Evolutionary conservation across 2,329 filamentous ascomycete species (phyloP).

Genomic region (Calycina herbarum): DNA sequence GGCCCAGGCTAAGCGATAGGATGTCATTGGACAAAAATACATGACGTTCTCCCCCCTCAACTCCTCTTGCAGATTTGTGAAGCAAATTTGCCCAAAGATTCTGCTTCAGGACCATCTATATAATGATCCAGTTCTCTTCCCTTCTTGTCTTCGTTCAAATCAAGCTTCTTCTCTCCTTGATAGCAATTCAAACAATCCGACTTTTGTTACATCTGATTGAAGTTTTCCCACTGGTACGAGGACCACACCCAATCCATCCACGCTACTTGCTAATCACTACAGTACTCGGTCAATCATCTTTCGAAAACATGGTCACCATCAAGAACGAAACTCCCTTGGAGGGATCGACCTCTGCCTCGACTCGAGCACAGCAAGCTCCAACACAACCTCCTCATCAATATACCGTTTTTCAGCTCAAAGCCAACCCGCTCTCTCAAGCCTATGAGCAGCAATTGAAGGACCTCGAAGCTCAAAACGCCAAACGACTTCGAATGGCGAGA

Average conservation of each 20-base stretch:
- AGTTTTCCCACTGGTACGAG: not conserved
- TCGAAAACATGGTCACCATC: not conserved
- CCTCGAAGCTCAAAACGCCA: conserved; percentile 81
- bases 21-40: too few relatives aligned
- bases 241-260: too few relatives aligned
- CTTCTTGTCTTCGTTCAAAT: too few relatives aligned
- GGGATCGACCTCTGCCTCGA: not conserved
- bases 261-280: not conserved
- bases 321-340: not conserved
- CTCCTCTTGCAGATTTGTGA: too few relatives aligned
- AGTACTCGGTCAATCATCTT: not conserved
- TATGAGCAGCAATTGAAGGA: conserved; percentile 82
- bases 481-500: conserved; percentile 72
- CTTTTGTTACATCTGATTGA: not conserved
- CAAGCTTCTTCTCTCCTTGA: too few relatives aligned
- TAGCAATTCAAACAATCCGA: too few relatives aligned
- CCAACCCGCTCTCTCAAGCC: too few relatives aligned
- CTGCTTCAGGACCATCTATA: too few relatives aligned
- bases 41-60: too few relatives aligned
- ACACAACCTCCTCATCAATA: conserved; percentile 37
- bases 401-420: not conserved
- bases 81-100: too few relatives aligned
- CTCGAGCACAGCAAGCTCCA: not conserved
- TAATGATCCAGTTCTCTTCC: too few relatives aligned
- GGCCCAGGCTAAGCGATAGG: too few relatives aligned